phyloP scores from a whole-genome alignment of 2,329 filamentous ascomycete species.

The Aspergillus tanneri region DNA sequence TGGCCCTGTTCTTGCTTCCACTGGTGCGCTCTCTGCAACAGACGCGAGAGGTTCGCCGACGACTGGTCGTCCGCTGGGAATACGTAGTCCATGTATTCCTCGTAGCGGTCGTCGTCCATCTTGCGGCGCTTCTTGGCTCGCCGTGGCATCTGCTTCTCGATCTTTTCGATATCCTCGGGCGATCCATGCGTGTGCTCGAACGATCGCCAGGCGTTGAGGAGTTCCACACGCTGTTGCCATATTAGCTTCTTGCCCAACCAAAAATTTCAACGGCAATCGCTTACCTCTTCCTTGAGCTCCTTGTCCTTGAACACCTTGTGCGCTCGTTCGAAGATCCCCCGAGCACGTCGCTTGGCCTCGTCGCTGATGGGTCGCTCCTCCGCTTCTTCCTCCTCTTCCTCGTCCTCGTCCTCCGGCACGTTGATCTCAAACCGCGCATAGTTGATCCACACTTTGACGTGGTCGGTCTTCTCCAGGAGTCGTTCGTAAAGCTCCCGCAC shows the following conservation, averaged over 20 bases:
- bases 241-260: conserved; percentile 39
- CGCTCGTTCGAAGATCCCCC: conserved; percentile 80
- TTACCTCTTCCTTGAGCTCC: conserved; percentile 81
- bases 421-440: conserved; percentile 99
- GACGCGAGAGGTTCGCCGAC: conserved; percentile 75
- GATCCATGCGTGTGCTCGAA: conserved; percentile 87
- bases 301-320: conserved; percentile 84
- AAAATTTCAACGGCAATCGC: conserved; percentile 16
- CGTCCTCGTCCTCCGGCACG: conserved; percentile 71
- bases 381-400: conserved; percentile 62
- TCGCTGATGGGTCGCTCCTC: conserved; percentile 68
- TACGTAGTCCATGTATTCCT: conserved; percentile 96
- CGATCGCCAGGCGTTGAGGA: conserved; percentile 87
- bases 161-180: conserved; percentile 70
- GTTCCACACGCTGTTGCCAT: conserved; percentile 64
- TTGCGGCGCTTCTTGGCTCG: conserved; percentile 88
- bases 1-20: conserved; percentile 69
- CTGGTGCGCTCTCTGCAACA: conserved; percentile 79
- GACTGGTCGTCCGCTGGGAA: conserved; percentile 94
- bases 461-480: conserved; percentile 88
- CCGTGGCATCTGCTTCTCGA: conserved; percentile 91
- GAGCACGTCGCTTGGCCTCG: conserved; percentile 76
- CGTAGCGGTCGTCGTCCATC: conserved; percentile 87
- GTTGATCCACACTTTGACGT: conserved; percentile 98
- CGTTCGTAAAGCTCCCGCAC: conserved; percentile 84